Evolutionary conservation across 805 yeast species (phyloP), one percentile per base, ranked within the genome.

Genomic region (Suhomyces sp.): DNA sequence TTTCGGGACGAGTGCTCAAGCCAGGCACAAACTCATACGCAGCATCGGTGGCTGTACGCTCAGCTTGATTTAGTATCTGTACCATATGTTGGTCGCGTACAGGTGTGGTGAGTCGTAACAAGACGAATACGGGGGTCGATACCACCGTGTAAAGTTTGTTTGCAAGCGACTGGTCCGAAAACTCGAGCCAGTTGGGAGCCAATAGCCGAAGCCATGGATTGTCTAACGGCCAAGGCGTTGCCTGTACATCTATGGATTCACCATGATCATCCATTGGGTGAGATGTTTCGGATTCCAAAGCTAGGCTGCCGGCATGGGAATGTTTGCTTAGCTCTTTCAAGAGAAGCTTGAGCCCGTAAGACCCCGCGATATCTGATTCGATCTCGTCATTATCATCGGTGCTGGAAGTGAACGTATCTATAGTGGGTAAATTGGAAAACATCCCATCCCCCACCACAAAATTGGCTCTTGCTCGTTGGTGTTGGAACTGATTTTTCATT

Each of bases 271-370:
- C 15, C 35, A 9, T 13, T 13, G 12, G 35, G 35, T 10, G 15
- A 13, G 35, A 13, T 31, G 15, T 31, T 31, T 31, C 35, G 12
- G 13, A 6, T 6, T 37, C 22, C 41, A 37, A 37, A 3, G 22
- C 29, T 19, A 19, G 15, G 31, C 43, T 45, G 10, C 45, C 15
- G 17, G 47, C 33, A 46, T 56, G 55, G n/a, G 73, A 54, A 46
- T 69, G 71, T 25, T 55, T 59, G 20, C 65, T 58, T 43, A 74
- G 63, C 46, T 71, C 75, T 43, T 60, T 63, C 24, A 74, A 57
- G 19, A 74, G 61, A 15, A 64, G 57, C 37, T 62, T 65, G 17
- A 74, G 52, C 3, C 75, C 76, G 53, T 62, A 70, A 3, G 71
- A 59, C n/a, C 72, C 73, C 13, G 54, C 20, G 12, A 47, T 50